Conservation (phyloP, 1,284 basidiomycete species). For the Singerocomus inundabilis region DNA sequence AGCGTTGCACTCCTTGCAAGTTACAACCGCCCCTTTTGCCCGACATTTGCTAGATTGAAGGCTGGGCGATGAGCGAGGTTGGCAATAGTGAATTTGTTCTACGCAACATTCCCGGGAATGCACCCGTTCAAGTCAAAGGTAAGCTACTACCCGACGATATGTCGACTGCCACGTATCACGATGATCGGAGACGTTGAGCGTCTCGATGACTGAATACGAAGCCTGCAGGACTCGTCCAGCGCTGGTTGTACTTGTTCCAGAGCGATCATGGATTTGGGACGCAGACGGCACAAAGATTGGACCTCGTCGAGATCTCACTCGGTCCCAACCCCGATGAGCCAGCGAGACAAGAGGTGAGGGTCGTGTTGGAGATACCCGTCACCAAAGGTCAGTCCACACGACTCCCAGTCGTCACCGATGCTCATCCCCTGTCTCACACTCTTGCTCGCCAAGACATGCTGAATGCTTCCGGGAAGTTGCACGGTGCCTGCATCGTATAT, state of each 20-base stretch:
- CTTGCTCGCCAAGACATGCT: conserved; percentile 46
- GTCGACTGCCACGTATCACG: too few relatives aligned
- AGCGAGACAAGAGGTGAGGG: conserved; percentile 41
- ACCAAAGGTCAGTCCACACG: conserved; percentile 41
- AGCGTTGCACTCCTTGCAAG: too few relatives aligned
- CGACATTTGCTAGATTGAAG: neutral
- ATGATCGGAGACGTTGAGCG: neutral
- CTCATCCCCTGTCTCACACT: too few relatives aligned
- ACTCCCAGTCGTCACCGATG: too few relatives aligned
- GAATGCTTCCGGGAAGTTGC: conserved; percentile 44
- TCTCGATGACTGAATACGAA: too few relatives aligned
- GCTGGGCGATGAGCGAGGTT: conserved; percentile 7
- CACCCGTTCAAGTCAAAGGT: conserved; percentile 40
- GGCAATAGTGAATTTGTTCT: neutral
- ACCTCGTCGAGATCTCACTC: conserved; percentile 45
- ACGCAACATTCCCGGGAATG: conserved; percentile 42
- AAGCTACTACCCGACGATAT: too few relatives aligned
- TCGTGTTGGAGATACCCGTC: conserved; percentile 49
- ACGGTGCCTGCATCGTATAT: conserved; percentile 52
- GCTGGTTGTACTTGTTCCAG: conserved; percentile 7
- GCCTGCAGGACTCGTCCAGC: conserved; percentile 22
- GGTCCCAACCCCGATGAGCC: conserved; percentile 45
- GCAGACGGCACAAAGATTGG: conserved; percentile 27
- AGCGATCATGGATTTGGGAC: conserved; percentile 18
- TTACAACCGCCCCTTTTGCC: neutral